Percentiles rank a stretch among this genome's conserved stretches.
These are phyloP conservation scores for Boletus huronensis DNA, from an alignment of 768 basidiomycete genomes.

Conservation along the genomic window DNA sequence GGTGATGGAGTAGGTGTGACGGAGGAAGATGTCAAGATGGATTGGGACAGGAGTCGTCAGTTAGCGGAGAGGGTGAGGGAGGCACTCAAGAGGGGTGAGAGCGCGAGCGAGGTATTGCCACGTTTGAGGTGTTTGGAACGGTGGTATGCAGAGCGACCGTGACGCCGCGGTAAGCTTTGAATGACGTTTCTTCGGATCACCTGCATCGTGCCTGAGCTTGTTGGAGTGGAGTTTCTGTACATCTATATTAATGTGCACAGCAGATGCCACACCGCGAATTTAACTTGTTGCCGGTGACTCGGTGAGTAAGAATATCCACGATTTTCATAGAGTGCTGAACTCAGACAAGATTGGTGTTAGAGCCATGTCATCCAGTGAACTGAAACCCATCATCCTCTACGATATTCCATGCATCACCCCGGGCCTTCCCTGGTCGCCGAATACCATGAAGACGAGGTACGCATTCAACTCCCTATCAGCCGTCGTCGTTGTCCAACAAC, in stretches of 20 bases:
- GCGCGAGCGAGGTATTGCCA: conserved; percentile 25
- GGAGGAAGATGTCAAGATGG: conserved; percentile 15
- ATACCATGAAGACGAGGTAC: conserved; percentile 15
- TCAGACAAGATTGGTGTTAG: no score
- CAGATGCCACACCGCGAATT: not conserved
- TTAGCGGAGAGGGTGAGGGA: conserved; percentile 23
- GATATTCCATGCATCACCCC: conserved; percentile 32
- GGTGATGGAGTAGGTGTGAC: not conserved
- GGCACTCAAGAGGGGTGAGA: conserved; percentile 18
- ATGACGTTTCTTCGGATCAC: not conserved
- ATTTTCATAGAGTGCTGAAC: no score
- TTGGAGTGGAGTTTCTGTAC: not conserved
- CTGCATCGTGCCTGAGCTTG: not conserved
- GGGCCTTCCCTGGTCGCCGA: conserved; percentile 36
- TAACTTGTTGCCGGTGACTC: not conserved
- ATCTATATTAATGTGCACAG: not conserved
- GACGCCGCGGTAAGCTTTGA: not conserved
- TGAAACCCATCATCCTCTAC: conserved; percentile 32
- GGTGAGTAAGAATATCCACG: not conserved
- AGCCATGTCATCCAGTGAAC: conserved; percentile 7
- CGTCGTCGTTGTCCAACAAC: not conserved
- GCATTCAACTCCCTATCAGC: no score
- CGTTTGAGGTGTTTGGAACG: conserved; percentile 22
- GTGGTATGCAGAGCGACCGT: conserved; percentile 10
- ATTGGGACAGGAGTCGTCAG: conserved; percentile 28